Evolutionary conservation across 192 early-diverging fungal species (phyloP).

Genomic region (Haplosporangium gracile): DNA sequence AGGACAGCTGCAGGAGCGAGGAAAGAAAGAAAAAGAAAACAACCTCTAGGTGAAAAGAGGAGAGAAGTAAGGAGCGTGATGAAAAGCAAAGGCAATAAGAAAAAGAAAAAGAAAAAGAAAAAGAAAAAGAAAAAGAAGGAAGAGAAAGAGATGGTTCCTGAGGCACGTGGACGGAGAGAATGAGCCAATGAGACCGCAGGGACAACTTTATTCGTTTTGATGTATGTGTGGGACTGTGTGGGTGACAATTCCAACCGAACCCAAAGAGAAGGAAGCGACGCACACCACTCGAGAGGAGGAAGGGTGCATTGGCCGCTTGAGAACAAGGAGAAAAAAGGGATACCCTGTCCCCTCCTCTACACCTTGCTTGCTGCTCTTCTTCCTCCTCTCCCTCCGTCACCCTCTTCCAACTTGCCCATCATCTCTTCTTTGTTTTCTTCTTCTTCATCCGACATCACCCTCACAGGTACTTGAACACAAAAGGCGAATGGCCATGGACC

Average conservation of each 20-base stretch:
- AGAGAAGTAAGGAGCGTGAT: neutral
- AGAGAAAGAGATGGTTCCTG: neutral
- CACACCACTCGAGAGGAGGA: no score
- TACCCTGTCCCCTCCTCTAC: neutral
- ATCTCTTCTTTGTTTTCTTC: neutral
- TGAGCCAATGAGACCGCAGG: neutral
- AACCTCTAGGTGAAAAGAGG: neutral
- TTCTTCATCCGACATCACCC: slow-evolving; percentile 1
- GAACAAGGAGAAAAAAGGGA: no score
- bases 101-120: neutral
- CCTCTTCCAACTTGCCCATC: neutral
- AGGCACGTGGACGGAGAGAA: neutral
- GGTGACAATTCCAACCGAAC: neutral
- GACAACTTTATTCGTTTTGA: neutral
- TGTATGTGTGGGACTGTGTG: no score
- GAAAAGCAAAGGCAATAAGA: neutral
- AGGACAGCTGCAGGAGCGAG: neutral
- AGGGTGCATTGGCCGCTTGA: no score
- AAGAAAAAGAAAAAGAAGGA: neutral
- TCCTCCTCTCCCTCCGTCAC: neutral
- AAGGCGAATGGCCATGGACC: neutral
- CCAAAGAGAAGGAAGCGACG: neutral
- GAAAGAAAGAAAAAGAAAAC: neutral
- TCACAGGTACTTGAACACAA: neutral
- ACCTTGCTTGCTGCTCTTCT: neutral